Percentiles rank a stretch among this genome's conserved stretches.
Conservation (phyloP, 805 yeast genomes). For the Ogataea nakhonphanomensis region DNA sequence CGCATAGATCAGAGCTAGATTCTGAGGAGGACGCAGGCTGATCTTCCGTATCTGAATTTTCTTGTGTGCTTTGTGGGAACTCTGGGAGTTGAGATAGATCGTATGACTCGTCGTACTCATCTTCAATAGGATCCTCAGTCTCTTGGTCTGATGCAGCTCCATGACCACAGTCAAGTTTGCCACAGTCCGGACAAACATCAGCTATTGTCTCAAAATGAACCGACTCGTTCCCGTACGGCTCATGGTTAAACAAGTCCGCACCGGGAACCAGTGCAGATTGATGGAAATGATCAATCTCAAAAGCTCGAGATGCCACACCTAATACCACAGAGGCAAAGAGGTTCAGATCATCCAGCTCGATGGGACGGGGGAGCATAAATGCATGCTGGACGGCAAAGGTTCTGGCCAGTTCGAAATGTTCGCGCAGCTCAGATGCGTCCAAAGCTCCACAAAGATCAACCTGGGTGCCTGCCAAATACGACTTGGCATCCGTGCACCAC, state of each 20-base stretch:
- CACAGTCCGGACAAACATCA: constrained; percentile 36
- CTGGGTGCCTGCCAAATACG: constrained; percentile 56
- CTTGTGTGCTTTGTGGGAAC: constrained; percentile 3
- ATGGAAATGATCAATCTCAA: constrained; percentile 73
- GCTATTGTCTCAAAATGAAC: constrained; percentile 61
- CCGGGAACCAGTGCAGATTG: constrained; percentile 82
- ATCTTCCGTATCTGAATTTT: constrained; percentile 11
- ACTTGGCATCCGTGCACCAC: constrained; percentile 54
- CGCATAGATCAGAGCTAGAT: constrained; percentile 44
- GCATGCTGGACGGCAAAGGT: constrained; percentile 38
- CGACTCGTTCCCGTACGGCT: constrained; percentile 47
- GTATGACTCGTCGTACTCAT: neutral
- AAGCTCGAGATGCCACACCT: constrained; percentile 73
- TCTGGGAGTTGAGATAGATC: neutral
- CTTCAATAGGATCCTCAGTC: constrained; percentile 4
- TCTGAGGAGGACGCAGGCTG: too few relatives aligned
- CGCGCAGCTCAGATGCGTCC: constrained; percentile 42
- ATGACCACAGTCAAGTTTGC: constrained; percentile 33
- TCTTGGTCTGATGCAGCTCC: constrained; percentile 14
- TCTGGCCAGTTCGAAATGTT: constrained; percentile 38
- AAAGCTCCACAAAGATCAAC: constrained; percentile 57
- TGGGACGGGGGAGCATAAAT: constrained; percentile 35
- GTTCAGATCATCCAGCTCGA: constrained; percentile 27
- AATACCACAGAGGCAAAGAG: constrained; percentile 56
- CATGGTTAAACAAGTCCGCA: constrained; percentile 86